phyloP scores from a whole-genome alignment of 73 alveolate genomes.

The Symbiodinium natans region DNA sequence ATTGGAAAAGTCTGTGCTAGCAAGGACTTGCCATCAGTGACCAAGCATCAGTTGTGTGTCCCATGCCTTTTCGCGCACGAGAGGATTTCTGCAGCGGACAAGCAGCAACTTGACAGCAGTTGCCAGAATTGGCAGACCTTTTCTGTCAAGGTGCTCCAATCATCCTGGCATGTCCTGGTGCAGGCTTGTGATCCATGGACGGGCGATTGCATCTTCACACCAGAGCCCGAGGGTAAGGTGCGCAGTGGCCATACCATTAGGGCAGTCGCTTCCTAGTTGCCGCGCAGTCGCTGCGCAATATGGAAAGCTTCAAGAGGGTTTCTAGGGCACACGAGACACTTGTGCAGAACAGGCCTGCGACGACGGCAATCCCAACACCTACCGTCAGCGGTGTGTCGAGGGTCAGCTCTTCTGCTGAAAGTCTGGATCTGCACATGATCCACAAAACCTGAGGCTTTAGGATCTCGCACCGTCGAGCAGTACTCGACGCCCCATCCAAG shows the following conservation, averaged over 20 bases:
- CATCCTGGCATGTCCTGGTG: too few species aligned
- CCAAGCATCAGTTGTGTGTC: too few species aligned
- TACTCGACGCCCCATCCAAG: background rate
- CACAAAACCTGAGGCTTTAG: too few species aligned
- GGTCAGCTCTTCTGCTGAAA: slow-evolving; percentile 21
- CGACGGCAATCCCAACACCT: slow-evolving; percentile 44
- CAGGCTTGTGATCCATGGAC: slow-evolving; percentile 70
- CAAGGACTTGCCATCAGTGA: background rate
- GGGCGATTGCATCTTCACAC: slow-evolving; percentile 36
- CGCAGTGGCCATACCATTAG: too few species aligned
- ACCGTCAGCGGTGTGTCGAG: slow-evolving; percentile 37
- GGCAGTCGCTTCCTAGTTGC: too few species aligned
- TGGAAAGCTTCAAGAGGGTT: too few species aligned
- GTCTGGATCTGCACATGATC: too few species aligned
- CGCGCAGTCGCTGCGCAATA: too few species aligned
- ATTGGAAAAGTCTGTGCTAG: slow-evolving; percentile 15
- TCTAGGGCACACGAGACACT: too few species aligned
- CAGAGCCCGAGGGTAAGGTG: slow-evolving; percentile 37
- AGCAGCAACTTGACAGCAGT: background rate
- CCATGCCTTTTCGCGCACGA: too few species aligned
- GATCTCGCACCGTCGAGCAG: background rate
- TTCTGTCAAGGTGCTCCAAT: too few species aligned
- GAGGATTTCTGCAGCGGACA: background rate
- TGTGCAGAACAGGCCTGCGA: slow-evolving; percentile 44
- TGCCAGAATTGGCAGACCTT: too few species aligned